Percentiles rank a stretch among this genome's conserved stretches.
phyloP scores from a whole-genome alignment of 2,329 filamentous ascomycete genomes.

The Chaetomium strumarium region DNA sequence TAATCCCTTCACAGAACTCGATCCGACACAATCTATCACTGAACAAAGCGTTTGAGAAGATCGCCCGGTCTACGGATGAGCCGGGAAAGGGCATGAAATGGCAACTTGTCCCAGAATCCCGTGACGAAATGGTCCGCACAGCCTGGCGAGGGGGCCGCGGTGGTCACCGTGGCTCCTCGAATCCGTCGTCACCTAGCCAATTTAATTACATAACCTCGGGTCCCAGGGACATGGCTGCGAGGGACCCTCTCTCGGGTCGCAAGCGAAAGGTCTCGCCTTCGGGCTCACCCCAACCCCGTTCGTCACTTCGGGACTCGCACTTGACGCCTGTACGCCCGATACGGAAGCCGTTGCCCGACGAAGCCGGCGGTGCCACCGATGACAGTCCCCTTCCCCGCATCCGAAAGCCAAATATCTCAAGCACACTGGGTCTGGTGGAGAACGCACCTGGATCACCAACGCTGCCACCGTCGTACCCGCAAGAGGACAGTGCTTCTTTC shows the following conservation, averaged over 20 bases:
- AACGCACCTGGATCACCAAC: constrained; percentile 54
- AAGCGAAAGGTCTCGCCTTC: constrained; percentile 53
- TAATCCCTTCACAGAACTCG: constrained; percentile 62
- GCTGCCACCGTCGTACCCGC: constrained; percentile 56
- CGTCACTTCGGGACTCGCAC: constrained; percentile 45
- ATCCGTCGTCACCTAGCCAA: constrained; percentile 61
- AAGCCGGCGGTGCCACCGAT: constrained; percentile 42
- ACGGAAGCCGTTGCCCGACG: constrained; percentile 36
- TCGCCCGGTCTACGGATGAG: constrained; percentile 86
- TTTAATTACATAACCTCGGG: constrained; percentile 56
- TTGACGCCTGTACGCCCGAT: constrained; percentile 53
- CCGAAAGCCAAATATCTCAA: constrained; percentile 41
- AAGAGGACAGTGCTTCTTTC: constrained; percentile 55
- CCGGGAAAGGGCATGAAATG: constrained; percentile 99
- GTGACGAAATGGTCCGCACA: constrained; percentile 82
- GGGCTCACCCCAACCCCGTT: constrained; percentile 50
- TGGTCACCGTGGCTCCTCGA: constrained; percentile 61
- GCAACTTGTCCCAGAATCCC: constrained; percentile 80
- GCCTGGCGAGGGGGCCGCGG: constrained; percentile 56
- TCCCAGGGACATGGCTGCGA: constrained; percentile 48
- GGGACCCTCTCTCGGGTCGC: constrained; percentile 46
- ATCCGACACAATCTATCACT: constrained; percentile 94
- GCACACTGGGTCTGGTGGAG: constrained; percentile 42
- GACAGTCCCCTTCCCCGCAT: constrained; percentile 57
- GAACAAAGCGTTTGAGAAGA: constrained; percentile 91